Conservation (phyloP, 176 grass and related monocot genomes). For the Pharus latifolius region DNA sequence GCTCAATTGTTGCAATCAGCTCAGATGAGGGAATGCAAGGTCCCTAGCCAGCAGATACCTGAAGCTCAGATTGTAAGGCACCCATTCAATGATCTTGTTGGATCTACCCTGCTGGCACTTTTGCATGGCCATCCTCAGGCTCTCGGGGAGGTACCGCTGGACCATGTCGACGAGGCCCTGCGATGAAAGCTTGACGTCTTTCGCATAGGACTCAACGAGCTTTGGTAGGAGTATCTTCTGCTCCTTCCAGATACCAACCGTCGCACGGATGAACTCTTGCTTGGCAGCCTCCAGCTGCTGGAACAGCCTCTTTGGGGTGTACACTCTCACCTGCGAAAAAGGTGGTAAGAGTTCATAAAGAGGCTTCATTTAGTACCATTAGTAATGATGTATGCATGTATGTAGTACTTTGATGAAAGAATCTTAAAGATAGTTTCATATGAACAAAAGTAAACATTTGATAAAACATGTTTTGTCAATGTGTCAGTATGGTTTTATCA, state of each 20-base stretch:
- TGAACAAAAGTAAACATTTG: slow-evolving; percentile 15
- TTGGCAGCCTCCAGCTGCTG: slow-evolving; percentile 82
- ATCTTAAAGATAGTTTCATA: too few species aligned
- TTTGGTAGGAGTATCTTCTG: slow-evolving; percentile 87
- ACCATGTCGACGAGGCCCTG: slow-evolving; percentile 81
- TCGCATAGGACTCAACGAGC: slow-evolving; percentile 63
- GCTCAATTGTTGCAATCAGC: background rate
- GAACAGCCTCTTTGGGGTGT: slow-evolving; percentile 62
- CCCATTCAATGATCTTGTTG: slow-evolving; percentile 78
- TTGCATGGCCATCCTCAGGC: slow-evolving; percentile 72
- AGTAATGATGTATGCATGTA: slow-evolving; percentile 27
- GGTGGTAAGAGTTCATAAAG: slow-evolving; percentile 1
- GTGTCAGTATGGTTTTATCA: slow-evolving; percentile 10
- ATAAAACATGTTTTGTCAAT: slow-evolving; percentile 15
- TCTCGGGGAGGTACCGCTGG: slow-evolving; percentile 74
- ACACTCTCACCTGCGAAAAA: slow-evolving; percentile 61
- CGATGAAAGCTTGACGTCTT: slow-evolving; percentile 66
- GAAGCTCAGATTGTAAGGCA: slow-evolving; percentile 70
- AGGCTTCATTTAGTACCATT: background rate
- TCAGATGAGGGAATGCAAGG: slow-evolving; percentile 74
- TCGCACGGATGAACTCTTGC: slow-evolving; percentile 87
- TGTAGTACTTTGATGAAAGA: slow-evolving; percentile 32
- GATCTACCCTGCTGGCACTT: slow-evolving; percentile 66
- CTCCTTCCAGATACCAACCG: slow-evolving; percentile 74
- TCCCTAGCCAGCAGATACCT: slow-evolving; percentile 74